Evolutionary conservation across 371 early-diverging fungal species (phyloP), one percentile per base, ranked within the genome.

Genomic region (Batrachochytrium dendrobatidis): DNA sequence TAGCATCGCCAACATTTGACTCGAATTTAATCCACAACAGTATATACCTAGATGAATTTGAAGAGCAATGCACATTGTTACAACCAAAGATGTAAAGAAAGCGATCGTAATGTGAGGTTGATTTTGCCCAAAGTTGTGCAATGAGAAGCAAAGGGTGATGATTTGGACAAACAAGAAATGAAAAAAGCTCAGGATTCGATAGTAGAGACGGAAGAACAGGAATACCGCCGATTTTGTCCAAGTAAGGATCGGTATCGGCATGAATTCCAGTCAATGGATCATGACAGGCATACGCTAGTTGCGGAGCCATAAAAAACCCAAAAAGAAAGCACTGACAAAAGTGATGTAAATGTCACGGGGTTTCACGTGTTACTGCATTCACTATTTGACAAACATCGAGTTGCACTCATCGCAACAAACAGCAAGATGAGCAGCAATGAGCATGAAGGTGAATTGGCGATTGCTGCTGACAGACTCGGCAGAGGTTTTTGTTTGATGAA

Each of bases 181-280:
- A 10, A n/a, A 30, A 17, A 10, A 15, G 20, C 28, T 60, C 2
- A 3, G 12, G 10, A 4, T 28, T 34, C 17, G 0, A 7, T 10
- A 33, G 31, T 22, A 7, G 32, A 46, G 31, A 30, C 6, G 18
- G 3, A 48, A 60, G 8, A 55, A 71, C 71, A 26, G 71, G 64
- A 22, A 33, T 48, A 3, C 71, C 71, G 24, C 71, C 71, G 34
- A 71, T 62, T 49, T 68, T 71, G 59, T 71, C 71, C 22, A 63
- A 6, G 52, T 60, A 71, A 5, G 65, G 58, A 52, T 71, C 71
- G 0, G 18, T 25, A 54, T 68, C 71, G 6, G 60, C 24, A 24
- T 50, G 24, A 31, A 24, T 29, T n/a, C n/a, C n/a, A n/a, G n/a
- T n/a, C 1, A 35, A 22, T 8, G 59, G 25, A 29, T 62, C 50